Percentiles rank a stretch among this genome's conserved stretches.
phyloP scores from a whole-genome alignment of 2,329 filamentous ascomycete genomes.

The Penicillium polonicum region DNA sequence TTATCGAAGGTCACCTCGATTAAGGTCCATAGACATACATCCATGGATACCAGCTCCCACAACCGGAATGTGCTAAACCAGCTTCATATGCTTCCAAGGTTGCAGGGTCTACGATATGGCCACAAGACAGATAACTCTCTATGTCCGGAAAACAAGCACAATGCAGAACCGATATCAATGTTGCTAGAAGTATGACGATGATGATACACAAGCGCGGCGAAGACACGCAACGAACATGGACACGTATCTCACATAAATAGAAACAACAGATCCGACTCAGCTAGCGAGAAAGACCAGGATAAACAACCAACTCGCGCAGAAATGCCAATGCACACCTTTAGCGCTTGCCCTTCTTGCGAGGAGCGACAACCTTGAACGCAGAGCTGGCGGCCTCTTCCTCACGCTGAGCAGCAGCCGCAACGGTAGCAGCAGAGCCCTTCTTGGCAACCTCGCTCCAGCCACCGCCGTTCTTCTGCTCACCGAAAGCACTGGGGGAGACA shows the following conservation, averaged over 20 bases:
- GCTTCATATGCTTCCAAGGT: not conserved
- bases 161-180: not conserved
- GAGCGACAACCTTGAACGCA: conserved; percentile 84
- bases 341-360: conserved; percentile 85
- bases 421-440: conserved; percentile 61
- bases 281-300: not conserved
- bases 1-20: not conserved
- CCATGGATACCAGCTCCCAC: not conserved
- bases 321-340: conserved; percentile 45
- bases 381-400: conserved; percentile 49
- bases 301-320: not conserved
- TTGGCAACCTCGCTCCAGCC: conserved; percentile 98
- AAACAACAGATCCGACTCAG: conserved; percentile 2
- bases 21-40: not conserved
- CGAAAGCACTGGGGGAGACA: conserved; percentile 54
- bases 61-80: not conserved
- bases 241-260: conserved; percentile 3
- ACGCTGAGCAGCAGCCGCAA: conserved; percentile 46
- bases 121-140: not conserved
- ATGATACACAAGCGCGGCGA: not conserved
- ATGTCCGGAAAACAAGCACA: not conserved
- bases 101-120: not conserved
- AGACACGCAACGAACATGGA: not conserved
- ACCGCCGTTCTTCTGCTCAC: conserved; percentile 54
- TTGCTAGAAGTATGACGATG: not conserved